Conservation (phyloP, 2,329 filamentous ascomycete genomes). For the Clonostachys byssicola region DNA sequence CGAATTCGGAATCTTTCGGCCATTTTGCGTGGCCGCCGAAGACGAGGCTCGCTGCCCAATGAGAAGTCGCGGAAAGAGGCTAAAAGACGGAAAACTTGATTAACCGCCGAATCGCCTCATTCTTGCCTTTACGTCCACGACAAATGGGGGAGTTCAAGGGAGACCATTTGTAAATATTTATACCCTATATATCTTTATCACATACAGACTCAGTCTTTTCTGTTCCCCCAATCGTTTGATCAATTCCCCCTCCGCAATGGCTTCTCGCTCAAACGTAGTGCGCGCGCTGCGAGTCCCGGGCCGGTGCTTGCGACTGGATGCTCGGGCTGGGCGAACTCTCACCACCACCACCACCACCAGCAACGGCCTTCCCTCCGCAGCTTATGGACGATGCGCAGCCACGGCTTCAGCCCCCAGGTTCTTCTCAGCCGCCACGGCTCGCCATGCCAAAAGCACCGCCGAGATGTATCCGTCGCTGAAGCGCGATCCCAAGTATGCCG, state of each 20-base stretch:
- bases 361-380: too few species aligned
- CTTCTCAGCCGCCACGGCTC: constrained; percentile 13
- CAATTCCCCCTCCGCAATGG: background rate
- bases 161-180: constrained; percentile 7
- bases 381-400: too few species aligned
- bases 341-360: constrained; percentile 4
- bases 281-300: too few species aligned
- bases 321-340: background rate
- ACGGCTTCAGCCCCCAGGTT: constrained; percentile 18
- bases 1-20: too few species aligned
- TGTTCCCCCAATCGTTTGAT: background rate
- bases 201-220: background rate
- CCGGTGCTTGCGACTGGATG: too few species aligned
- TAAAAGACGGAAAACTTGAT: too few species aligned
- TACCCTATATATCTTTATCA: constrained; percentile 1
- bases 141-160: background rate
- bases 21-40: too few species aligned
- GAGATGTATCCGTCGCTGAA: constrained; percentile 82
- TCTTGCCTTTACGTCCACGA: too few species aligned
- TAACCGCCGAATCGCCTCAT: too few species aligned
- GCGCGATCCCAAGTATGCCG: constrained; percentile 70
- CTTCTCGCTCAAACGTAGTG: background rate
- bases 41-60: too few species aligned
- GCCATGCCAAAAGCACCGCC: constrained; percentile 65
- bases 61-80: too few species aligned